Base-by-base conservation (phyloP, 176 grass and related monocot species). In the Secale cereale region DNA sequence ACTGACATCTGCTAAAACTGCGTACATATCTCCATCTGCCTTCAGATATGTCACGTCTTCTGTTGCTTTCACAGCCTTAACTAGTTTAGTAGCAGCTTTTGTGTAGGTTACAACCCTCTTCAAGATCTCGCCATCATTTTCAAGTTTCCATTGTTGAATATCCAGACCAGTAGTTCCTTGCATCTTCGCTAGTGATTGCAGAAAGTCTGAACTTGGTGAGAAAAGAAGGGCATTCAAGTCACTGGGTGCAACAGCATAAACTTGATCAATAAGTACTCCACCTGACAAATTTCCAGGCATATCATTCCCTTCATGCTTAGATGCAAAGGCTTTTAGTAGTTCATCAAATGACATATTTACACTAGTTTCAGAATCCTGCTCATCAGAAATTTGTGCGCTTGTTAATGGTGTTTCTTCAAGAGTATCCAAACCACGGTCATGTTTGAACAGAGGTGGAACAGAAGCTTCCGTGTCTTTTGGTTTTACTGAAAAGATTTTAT, bases 51-150 rank as follows among this genome's bases (percentile, higher is more conserved):
- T 59, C 52, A 94, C 76, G 31, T 98, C 96, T 76, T 98, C 96
- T 25, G 91, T 95, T 57, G 91, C 96, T 82, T 90, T 94, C 74
- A 98, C 96, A 9, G 97, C 89, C 71, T 99, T 99, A 59, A 99
- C 78, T 28, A 99, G 83, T 89, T 92, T 95, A 54, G 93, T 88
- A 46, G 97, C 88, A 68, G 97, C 91, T 74, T 90, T 99, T 77
- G 88, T 99, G 82, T 94, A 99, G 80, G 74, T 94, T 27, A 96
- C 84, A 41, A 94, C 77, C 82, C 97, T 92, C 86, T 84, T 96
- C 75, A 94, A 84, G 75, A 74, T 82, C 59, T 94, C 88, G 37
- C 84, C 93, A 8, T 90, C 84, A 88, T 88, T 89, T 91, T 91
- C 91, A 33, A 81, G 87, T 80, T 79, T 92, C 93, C 97, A 99